Evolutionary conservation across 441 rosid species (phyloP).

Genomic region (Cnidoscolus chayamansa): DNA sequence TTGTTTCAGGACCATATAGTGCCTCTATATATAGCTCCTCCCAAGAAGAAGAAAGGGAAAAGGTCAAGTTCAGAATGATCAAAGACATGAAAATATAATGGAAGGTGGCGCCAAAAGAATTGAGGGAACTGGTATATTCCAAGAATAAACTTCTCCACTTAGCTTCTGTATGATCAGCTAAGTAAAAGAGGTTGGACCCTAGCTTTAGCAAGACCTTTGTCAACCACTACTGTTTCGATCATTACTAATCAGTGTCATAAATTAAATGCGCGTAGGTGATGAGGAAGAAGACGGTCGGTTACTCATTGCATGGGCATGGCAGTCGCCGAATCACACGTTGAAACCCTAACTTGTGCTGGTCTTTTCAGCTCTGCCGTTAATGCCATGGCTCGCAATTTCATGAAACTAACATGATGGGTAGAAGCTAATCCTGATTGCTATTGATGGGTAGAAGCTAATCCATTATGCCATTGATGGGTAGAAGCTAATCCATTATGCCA

Average conservation of each 20-base stretch:
- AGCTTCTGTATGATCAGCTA: background rate
- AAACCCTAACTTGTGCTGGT: background rate
- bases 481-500: too few relatives aligned
- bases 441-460: too few relatives aligned
- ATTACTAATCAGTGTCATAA: background rate
- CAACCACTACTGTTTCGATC: background rate
- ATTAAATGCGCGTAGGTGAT: too few relatives aligned
- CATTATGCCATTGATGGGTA: too few relatives aligned
- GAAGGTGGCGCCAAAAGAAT: background rate
- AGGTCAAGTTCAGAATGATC: conserved; percentile 16
- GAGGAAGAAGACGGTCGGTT: too few relatives aligned
- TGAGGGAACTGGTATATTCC: conserved; percentile 22
- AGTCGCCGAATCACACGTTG: background rate
- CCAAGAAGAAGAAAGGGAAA: too few relatives aligned
- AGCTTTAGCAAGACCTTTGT: background rate
- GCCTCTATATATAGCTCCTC: too few relatives aligned
- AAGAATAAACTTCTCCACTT: conserved; percentile 22
- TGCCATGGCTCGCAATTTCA: too few relatives aligned
- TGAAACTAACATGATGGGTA: too few relatives aligned
- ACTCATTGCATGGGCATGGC: background rate
- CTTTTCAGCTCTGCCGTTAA: background rate
- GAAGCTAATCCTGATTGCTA: too few relatives aligned
- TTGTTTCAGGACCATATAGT: too few relatives aligned
- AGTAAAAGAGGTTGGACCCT: background rate
- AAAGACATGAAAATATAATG: background rate